Conservation (phyloP, 1,284 basidiomycete genomes). For the Trichosporon sp. region DNA sequence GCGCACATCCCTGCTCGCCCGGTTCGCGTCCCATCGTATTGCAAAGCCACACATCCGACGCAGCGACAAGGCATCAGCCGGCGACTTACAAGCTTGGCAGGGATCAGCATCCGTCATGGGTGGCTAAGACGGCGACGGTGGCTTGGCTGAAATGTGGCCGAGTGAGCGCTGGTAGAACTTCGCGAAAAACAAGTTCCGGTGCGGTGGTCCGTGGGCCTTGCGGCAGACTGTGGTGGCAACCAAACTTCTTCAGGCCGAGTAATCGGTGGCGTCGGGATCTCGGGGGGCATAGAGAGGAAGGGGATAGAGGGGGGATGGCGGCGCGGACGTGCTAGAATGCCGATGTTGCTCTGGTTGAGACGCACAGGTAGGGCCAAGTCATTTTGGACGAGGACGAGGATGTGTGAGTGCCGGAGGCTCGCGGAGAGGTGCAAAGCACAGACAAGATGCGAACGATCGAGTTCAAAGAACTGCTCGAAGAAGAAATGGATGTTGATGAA, state of each 20-base stretch:
- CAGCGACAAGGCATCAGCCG: not conserved
- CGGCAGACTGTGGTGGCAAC: not conserved
- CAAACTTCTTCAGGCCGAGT: not conserved
- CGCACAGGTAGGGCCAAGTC: not conserved
- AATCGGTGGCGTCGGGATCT: not conserved
- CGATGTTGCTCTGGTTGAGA: not conserved
- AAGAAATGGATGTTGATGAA: not conserved
- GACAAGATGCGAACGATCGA: not conserved
- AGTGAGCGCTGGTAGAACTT: not conserved
- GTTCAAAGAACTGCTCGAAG: not conserved
- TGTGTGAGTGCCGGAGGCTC: not conserved
- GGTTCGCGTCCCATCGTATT: not conserved
- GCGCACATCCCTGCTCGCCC: no score
- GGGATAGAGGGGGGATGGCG: not conserved
- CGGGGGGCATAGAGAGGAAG: not conserved
- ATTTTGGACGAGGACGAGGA: not conserved
- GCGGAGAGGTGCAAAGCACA: not conserved
- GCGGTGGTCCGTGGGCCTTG: not conserved
- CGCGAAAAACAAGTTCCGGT: conserved; percentile 10
- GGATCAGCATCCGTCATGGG: not conserved
- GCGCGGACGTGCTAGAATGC: no score
- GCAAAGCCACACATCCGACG: not conserved
- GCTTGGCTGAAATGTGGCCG: not conserved
- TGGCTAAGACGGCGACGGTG: not conserved
- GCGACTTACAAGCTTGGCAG: not conserved